A percentile compares a stretch with the other conserved stretches of the same genome.
Evolutionary conservation across 2,329 filamentous ascomycete species (phyloP).

Genomic region (Trichophyton verrucosum): DNA sequence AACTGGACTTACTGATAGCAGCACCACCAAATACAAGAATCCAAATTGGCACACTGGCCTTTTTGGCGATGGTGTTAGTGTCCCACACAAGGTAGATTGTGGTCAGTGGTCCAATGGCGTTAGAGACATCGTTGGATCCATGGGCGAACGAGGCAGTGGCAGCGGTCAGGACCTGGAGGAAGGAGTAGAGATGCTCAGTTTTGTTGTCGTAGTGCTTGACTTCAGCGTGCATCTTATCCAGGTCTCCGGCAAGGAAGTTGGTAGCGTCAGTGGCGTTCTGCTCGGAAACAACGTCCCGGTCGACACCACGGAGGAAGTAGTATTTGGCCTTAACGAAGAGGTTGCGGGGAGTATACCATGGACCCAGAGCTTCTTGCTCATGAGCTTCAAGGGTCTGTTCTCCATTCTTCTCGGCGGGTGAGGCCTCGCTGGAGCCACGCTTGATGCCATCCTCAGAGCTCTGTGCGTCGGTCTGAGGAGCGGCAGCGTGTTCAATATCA

Average conservation of each 20-base stretch:
- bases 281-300: slow-evolving; percentile 28
- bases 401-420: slow-evolving; percentile 12
- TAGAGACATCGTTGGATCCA: slow-evolving; percentile 35
- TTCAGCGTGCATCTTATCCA: slow-evolving; percentile 30
- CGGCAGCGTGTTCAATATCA: not conserved
- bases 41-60: slow-evolving; percentile 29
- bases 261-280: not conserved
- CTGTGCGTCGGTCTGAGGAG: slow-evolving; percentile 17
- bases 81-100: slow-evolving; percentile 27
- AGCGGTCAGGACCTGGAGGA: slow-evolving; percentile 31
- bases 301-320: slow-evolving; percentile 34
- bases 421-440: slow-evolving; percentile 14
- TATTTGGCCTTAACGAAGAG: slow-evolving; percentile 33
- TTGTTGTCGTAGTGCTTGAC: slow-evolving; percentile 35
- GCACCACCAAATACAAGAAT: slow-evolving; percentile 28
- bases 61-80: slow-evolving; percentile 21
- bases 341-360: slow-evolving; percentile 18
- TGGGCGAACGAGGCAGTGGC: slow-evolving; percentile 35
- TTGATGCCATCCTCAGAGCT: slow-evolving; percentile 12
- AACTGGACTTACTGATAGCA: slow-evolving; percentile 20
- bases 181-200: slow-evolving; percentile 39
- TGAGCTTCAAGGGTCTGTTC: slow-evolving; percentile 22
- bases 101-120: slow-evolving; percentile 32
- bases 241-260: slow-evolving; percentile 26
- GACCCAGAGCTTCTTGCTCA: slow-evolving; percentile 18